Conservation (phyloP, 495 filamentous ascomycete species). For the Xylona heveae region DNA sequence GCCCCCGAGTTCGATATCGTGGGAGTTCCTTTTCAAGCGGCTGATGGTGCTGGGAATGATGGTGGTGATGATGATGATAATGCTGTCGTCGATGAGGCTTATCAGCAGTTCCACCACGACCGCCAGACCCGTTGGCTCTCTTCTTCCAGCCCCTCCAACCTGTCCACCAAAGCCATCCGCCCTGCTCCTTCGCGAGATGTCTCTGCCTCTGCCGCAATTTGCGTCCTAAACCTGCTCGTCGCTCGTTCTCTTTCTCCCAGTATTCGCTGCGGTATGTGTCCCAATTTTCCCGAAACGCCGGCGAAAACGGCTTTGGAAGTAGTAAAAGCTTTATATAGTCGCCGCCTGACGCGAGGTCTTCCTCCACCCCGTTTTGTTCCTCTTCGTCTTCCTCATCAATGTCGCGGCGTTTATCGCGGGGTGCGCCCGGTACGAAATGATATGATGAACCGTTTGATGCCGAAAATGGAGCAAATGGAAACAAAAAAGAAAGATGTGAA, state of each 20-base stretch:
- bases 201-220: conserved; percentile 43
- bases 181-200: conserved; percentile 39
- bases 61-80: conserved; percentile 16
- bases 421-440: conserved; percentile 28
- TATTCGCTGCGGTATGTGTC: conserved; percentile 82
- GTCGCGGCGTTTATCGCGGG: neutral
- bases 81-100: conserved; percentile 15
- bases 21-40: neutral
- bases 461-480: conserved; percentile 53
- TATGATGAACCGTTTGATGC: conserved; percentile 39
- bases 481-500: conserved; percentile 47
- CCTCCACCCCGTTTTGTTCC: conserved; percentile 19
- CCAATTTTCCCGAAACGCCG: conserved; percentile 94
- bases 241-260: conserved; percentile 92
- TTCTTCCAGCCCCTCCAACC: conserved; percentile 44
- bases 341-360: conserved; percentile 74
- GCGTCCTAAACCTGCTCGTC: conserved; percentile 47
- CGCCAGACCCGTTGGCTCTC: neutral
- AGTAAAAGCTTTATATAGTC: conserved; percentile 81
- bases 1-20: conserved; percentile 16
- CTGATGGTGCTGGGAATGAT: conserved; percentile 5
- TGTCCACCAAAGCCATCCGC: conserved; percentile 68
- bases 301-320: conserved; percentile 83
- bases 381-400: neutral
- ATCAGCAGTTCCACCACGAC: conserved; percentile 12